Percentiles rank a stretch among this genome's conserved stretches.
Evolutionary conservation across 371 early-diverging fungal genomes (phyloP).

Genomic region (Mortierella sp.): DNA sequence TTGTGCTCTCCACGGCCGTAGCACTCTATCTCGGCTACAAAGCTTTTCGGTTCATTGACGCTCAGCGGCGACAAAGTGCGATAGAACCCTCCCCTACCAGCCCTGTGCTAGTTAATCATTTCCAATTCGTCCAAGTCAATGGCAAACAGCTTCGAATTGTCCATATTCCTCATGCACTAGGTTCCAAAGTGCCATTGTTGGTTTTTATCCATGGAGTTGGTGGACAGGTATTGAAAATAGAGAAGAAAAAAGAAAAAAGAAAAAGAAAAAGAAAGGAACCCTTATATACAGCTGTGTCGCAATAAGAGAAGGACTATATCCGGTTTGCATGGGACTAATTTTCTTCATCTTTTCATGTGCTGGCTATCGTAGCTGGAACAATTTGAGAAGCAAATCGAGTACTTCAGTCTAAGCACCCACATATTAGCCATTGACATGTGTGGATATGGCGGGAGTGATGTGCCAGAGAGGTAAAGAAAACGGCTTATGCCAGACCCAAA

Average conservation of each 20-base stretch:
- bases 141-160: conserved; percentile 72
- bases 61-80: conserved; percentile 12
- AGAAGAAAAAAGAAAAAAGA: neutral
- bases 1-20: conserved; percentile 32
- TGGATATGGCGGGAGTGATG: conserved; percentile 77
- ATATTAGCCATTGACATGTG: conserved; percentile 76
- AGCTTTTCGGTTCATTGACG: conserved; percentile 12
- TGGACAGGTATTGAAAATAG: conserved; percentile 68
- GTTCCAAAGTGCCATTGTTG: conserved; percentile 73
- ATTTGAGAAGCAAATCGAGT: conserved; percentile 75
- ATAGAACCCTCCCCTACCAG: conserved; percentile 35
- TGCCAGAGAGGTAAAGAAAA: conserved; percentile 59
- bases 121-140: conserved; percentile 68
- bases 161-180: conserved; percentile 76
- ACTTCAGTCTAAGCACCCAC: conserved; percentile 76
- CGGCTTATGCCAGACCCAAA: neutral
- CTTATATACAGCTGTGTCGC: too few species aligned
- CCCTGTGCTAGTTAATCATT: conserved; percentile 47
- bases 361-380: conserved; percentile 65
- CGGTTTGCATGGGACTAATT: neutral
- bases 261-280: too few species aligned
- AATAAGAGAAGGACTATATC: neutral
- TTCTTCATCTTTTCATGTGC: neutral
- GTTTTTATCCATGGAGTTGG: conserved; percentile 83
- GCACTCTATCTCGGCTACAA: conserved; percentile 44